Percentiles rank a stretch among this genome's conserved stretches.
phyloP scores from a whole-genome alignment of 2,329 filamentous ascomycete genomes.

The Aurifilum marmelostoma region DNA sequence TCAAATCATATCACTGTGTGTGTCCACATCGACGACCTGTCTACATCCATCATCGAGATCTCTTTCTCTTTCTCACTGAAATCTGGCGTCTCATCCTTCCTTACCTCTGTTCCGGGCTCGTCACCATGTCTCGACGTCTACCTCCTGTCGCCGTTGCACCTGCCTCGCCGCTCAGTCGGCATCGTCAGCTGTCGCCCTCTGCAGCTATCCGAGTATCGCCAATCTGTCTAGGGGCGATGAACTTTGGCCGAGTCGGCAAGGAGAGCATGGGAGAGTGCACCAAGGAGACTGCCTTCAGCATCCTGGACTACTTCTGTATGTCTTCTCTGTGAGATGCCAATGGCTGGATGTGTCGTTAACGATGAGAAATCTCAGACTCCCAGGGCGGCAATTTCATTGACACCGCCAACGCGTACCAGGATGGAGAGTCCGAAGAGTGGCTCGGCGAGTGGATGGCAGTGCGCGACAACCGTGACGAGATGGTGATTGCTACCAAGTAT shows the following conservation, averaged over 20 bases:
- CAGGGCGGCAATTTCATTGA: slow-evolving; percentile 71
- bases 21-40: background rate
- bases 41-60: background rate
- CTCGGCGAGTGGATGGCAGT: slow-evolving; percentile 60
- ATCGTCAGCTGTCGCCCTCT: slow-evolving; percentile 12
- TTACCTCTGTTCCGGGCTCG: background rate
- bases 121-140: background rate
- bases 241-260: slow-evolving; percentile 1
- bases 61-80: background rate
- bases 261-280: slow-evolving; percentile 6
- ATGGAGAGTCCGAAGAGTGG: slow-evolving; percentile 60
- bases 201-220: background rate
- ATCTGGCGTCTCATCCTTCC: background rate
- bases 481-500: slow-evolving; percentile 61
- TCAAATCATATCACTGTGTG: background rate
- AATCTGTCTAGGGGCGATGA: slow-evolving; percentile 15
- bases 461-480: slow-evolving; percentile 54
- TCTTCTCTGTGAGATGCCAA: background rate
- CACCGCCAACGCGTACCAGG: slow-evolving; percentile 62
- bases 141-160: background rate
- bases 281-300: slow-evolving; percentile 12
- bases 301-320: slow-evolving; percentile 15
- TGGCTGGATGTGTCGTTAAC: background rate
- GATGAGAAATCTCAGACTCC: background rate
- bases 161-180: background rate